Evolutionary conservation across 2,329 filamentous ascomycete genomes (phyloP).

Genomic region (Neofusicoccum parvum): DNA sequence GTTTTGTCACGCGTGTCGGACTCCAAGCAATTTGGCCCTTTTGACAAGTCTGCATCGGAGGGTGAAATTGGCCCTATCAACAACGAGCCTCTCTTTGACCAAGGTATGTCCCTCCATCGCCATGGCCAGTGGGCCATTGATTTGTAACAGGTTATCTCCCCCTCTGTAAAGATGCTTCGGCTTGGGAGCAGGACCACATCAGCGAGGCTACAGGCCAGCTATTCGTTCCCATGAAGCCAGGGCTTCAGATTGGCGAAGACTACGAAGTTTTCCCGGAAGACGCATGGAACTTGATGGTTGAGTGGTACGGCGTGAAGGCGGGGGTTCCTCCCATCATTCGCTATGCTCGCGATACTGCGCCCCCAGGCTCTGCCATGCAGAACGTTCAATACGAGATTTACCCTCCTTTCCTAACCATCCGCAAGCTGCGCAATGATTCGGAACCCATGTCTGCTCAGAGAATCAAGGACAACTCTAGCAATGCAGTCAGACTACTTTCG

Average conservation of each 20-base stretch:
- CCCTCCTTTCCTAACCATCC: slow-evolving; percentile 81
- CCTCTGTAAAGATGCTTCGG: slow-evolving; percentile 4
- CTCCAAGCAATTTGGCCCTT: slow-evolving; percentile 43
- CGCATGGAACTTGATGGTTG: slow-evolving; percentile 78
- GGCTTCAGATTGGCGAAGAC: slow-evolving; percentile 64
- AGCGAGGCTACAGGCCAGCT: slow-evolving; percentile 44
- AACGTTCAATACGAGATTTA: slow-evolving; percentile 82
- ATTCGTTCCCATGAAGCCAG: slow-evolving; percentile 75
- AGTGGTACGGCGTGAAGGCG: slow-evolving; percentile 78
- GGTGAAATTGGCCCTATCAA: slow-evolving; percentile 78
- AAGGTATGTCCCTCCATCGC: slow-evolving; percentile 21
- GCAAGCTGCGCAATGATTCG: slow-evolving; percentile 70
- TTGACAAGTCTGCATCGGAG: slow-evolving; percentile 62
- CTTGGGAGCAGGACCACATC: slow-evolving; percentile 24
- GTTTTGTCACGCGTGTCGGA: slow-evolving; percentile 68
- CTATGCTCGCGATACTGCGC: slow-evolving; percentile 74
- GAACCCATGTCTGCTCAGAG: slow-evolving; percentile 57
- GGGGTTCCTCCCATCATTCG: slow-evolving; percentile 73
- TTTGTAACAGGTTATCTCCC: background rate
- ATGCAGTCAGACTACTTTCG: slow-evolving; percentile 67
- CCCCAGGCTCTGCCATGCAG: slow-evolving; percentile 49
- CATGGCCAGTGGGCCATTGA: no score
- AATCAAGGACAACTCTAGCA: slow-evolving; percentile 62
- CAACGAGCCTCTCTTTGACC: slow-evolving; percentile 53
- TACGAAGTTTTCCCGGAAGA: slow-evolving; percentile 76